Percentiles rank a stretch among this genome's conserved stretches.
Conservation (phyloP, 2,329 filamentous ascomycete species). For the Triangularia verruculosa region DNA sequence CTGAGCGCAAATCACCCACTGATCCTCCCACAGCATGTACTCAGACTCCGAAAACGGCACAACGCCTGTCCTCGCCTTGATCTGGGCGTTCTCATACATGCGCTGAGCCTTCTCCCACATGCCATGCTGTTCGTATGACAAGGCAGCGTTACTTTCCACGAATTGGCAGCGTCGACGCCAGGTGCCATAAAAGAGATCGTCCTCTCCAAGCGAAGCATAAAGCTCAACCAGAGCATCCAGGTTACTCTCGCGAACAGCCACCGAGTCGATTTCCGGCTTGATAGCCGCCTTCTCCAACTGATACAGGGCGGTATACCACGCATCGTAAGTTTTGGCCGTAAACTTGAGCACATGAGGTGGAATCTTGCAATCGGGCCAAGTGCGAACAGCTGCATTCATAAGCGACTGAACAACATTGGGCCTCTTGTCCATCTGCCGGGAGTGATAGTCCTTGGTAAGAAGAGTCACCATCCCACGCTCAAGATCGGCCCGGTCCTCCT, state of each 20-base stretch:
- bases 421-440: conserved; percentile 87
- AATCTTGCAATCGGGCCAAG: conserved; percentile 84
- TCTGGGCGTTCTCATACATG: conserved; percentile 93
- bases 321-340: conserved; percentile 87
- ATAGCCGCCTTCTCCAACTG: conserved; percentile 89
- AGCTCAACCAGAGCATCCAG: conserved; percentile 93
- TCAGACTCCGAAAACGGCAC: conserved; percentile 94
- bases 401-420: conserved; percentile 95
- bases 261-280: conserved; percentile 78
- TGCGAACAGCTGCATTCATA: conserved; percentile 79
- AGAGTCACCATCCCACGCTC: conserved; percentile 88
- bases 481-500: conserved; percentile 85
- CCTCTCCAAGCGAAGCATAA: conserved; percentile 86
- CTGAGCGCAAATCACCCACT: conserved; percentile 96
- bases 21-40: conserved; percentile 99
- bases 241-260: conserved; percentile 85
- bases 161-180: conserved; percentile 95
- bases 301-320: conserved; percentile 91
- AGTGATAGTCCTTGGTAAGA: conserved; percentile 93
- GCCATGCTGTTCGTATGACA: conserved; percentile 97
- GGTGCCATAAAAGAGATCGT: conserved; percentile 95
- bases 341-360: conserved; percentile 97
- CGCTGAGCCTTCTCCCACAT: conserved; percentile 99
- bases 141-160: conserved; percentile 92
- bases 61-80: conserved; percentile 94